Conservation (phyloP, 2,329 filamentous ascomycete species). For the Aschersonia sp. region DNA sequence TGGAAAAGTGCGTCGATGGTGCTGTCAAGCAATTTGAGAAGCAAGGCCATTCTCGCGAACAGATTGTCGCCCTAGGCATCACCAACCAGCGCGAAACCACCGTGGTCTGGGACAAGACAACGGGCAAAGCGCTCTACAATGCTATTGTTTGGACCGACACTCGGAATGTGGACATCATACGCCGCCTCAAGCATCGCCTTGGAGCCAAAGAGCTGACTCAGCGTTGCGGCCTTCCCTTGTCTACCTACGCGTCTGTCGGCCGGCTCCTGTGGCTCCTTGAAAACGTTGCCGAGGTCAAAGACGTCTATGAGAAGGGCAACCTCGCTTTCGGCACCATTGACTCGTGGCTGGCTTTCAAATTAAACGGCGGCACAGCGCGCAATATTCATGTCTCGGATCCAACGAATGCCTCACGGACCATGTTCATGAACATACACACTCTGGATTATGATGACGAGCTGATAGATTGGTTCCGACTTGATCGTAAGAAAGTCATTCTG, state of each 20-base stretch:
- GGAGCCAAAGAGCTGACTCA: conserved; percentile 52
- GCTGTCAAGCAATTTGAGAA: conserved; percentile 55
- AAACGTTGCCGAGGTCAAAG: conserved; percentile 49
- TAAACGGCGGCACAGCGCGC: conserved; percentile 54
- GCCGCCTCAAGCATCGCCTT: conserved; percentile 51
- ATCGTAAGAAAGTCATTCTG: conserved; percentile 52
- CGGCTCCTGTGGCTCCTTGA: conserved; percentile 67
- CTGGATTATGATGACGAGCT: conserved; percentile 61
- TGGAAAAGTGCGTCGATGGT: conserved; percentile 61
- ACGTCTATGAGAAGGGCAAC: conserved; percentile 56
- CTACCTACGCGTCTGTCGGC: conserved; percentile 67
- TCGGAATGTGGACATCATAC: conserved; percentile 55
- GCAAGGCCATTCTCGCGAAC: conserved; percentile 48
- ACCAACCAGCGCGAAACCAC: conserved; percentile 78
- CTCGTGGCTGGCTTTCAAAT: conserved; percentile 65
- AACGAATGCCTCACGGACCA: conserved; percentile 71
- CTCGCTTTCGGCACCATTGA: conserved; percentile 72
- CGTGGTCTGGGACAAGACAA: conserved; percentile 64
- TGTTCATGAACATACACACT: conserved; percentile 74
- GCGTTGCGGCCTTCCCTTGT: conserved; percentile 63
- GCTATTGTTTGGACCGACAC: conserved; percentile 80
- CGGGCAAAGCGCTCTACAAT: conserved; percentile 63
- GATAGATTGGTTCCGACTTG: conserved; percentile 60
- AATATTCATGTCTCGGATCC: conserved; percentile 63
- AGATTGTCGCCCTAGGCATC: conserved; percentile 65